phyloP scores from a whole-genome alignment of 1,139 yeast species.

The Scheffersomyces cryptocercus region DNA sequence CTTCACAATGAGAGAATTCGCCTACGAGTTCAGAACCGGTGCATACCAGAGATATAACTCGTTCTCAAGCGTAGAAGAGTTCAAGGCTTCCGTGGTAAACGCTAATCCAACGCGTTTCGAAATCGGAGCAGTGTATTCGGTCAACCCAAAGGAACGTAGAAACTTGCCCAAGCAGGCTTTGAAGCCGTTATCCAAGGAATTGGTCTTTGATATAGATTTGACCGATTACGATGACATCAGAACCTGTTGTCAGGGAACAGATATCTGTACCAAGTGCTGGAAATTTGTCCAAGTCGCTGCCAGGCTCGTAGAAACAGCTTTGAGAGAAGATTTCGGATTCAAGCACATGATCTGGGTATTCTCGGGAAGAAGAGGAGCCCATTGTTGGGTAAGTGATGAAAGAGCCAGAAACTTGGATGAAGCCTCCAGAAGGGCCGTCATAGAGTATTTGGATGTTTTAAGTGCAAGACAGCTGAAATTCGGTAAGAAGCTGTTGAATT shows the following conservation, averaged over 20 bases:
- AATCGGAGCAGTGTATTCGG: constrained; percentile 88
- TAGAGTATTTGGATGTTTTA: constrained; percentile 80
- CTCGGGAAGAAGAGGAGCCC: constrained; percentile 99
- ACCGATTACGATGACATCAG: constrained; percentile 94
- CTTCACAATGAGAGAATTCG: constrained; percentile 89
- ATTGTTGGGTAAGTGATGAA: constrained; percentile 94
- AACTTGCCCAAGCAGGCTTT: constrained; percentile 75
- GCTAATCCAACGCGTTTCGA: constrained; percentile 92
- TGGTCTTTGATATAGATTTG: constrained; percentile 95
- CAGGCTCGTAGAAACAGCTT: constrained; percentile 66
- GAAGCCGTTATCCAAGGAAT: constrained; percentile 81
- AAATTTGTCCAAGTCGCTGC: constrained; percentile 87
- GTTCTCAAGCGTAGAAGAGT: constrained; percentile 64
- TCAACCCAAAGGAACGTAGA: constrained; percentile 84
- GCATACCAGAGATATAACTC: constrained; percentile 91
- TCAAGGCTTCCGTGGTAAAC: constrained; percentile 68
- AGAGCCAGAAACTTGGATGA: constrained; percentile 79
- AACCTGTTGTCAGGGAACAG: constrained; percentile 88
- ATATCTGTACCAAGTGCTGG: constrained; percentile 92
- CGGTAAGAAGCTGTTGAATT: constrained; percentile 46
- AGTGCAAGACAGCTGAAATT: constrained; percentile 47
- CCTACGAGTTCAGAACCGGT: constrained; percentile 82
- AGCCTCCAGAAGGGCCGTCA: constrained; percentile 68
- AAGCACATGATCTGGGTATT: constrained; percentile 89
- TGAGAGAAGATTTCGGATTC: constrained; percentile 88